These are phyloP conservation scores for Myotisia sp. DNA, from an alignment of 2,329 filamentous ascomycete species.

Conservation along the genomic window DNA sequence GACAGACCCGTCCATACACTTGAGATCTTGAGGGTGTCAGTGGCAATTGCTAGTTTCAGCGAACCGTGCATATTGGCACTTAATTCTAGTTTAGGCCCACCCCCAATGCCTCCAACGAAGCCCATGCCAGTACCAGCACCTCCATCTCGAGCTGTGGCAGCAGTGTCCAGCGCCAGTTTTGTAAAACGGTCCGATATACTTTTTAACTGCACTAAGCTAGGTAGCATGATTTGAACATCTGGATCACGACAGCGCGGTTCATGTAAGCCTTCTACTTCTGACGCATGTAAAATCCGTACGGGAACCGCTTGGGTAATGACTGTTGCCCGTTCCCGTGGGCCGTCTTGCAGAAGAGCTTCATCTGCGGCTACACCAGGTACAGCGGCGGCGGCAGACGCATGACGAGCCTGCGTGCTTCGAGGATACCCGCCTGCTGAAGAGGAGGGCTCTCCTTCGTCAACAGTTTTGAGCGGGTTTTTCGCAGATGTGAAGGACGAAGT, in stretches of 20 bases:
- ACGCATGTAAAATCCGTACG: constrained; percentile 73
- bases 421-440: constrained; percentile 13
- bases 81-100: constrained; percentile 58
- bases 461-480: constrained; percentile 43
- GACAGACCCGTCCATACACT: constrained; percentile 73
- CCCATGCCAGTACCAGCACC: constrained; percentile 5
- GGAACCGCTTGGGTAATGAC: constrained; percentile 91
- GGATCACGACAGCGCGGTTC: constrained; percentile 83
- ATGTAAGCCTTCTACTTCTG: constrained; percentile 79
- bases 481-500: constrained; percentile 37
- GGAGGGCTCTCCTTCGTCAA: constrained; percentile 31
- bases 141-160: constrained; percentile 20
- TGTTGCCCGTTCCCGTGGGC: constrained; percentile 64
- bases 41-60: constrained; percentile 62
- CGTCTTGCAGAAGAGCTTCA: constrained; percentile 22
- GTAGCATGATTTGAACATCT: constrained; percentile 85
- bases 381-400: constrained; percentile 33
- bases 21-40: constrained; percentile 71
- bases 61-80: constrained; percentile 91
- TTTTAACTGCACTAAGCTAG: constrained; percentile 75
- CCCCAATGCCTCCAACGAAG: constrained; percentile 14
- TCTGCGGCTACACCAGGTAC: constrained; percentile 28
- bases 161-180: constrained; percentile 50
- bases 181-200: constrained; percentile 92
- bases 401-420: constrained; percentile 17